These are phyloP conservation scores for Epichloe gansuensis DNA, from an alignment of 2,329 filamentous ascomycete genomes.

Conservation along the genomic window DNA sequence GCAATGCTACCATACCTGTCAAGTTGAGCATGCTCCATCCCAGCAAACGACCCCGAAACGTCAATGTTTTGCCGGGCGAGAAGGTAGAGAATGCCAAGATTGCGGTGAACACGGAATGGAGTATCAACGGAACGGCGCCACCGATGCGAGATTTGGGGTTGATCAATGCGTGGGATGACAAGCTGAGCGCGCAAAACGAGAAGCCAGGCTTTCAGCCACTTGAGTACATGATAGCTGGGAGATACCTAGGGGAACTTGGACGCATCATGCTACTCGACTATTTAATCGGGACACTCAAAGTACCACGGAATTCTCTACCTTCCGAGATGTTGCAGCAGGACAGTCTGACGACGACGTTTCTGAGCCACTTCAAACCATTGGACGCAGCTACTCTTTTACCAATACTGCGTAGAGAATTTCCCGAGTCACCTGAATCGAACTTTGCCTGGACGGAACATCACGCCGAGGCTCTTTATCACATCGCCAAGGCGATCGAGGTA, in stretches of 20 bases:
- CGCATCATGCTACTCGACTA: slow-evolving; percentile 58
- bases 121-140: slow-evolving; percentile 60
- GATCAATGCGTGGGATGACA: slow-evolving; percentile 57
- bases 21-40: slow-evolving; percentile 47
- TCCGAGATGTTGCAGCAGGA: slow-evolving; percentile 42
- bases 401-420: slow-evolving; percentile 40
- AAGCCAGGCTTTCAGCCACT: slow-evolving; percentile 67
- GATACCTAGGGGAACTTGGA: slow-evolving; percentile 66
- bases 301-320: slow-evolving; percentile 37
- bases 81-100: slow-evolving; percentile 45
- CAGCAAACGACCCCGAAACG: slow-evolving; percentile 42
- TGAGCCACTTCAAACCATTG: slow-evolving; percentile 54
- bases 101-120: slow-evolving; percentile 75
- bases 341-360: slow-evolving; percentile 56
- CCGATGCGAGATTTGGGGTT: slow-evolving; percentile 51
- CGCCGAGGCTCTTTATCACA: slow-evolving; percentile 47
- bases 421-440: slow-evolving; percentile 28
- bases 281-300: slow-evolving; percentile 30
- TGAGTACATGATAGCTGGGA: slow-evolving; percentile 72
- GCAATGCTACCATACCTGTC: slow-evolving; percentile 69
- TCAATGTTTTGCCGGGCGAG: slow-evolving; percentile 35
- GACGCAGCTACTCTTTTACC: slow-evolving; percentile 28
- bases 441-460: slow-evolving; percentile 52
- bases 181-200: slow-evolving; percentile 54
- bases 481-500: slow-evolving; percentile 56